A percentile compares a stretch with the other conserved stretches of the same genome.
phyloP scores from a whole-genome alignment of 169 alveolate genomes.

The Eimeria praecox region DNA sequence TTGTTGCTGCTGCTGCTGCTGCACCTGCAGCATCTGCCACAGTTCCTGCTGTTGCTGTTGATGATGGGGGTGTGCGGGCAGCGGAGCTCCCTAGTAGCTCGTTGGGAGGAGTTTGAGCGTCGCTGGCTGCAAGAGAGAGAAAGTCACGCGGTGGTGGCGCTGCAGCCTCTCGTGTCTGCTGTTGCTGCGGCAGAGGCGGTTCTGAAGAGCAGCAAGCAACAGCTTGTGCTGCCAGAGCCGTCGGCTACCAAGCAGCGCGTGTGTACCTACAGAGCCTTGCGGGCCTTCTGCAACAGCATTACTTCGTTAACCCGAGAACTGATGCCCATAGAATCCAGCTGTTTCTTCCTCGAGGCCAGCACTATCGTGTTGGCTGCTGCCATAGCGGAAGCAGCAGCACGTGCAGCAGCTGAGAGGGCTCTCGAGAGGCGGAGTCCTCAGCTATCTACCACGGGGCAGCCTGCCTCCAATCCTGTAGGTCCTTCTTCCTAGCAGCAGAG shows the following conservation, averaged over 20 bases:
- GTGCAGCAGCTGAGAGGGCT: constrained; percentile 46
- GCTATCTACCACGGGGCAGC: not conserved
- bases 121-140: constrained; percentile 71
- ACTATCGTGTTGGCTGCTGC: constrained; percentile 48
- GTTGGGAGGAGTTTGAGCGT: constrained; percentile 63
- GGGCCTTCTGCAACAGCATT: constrained; percentile 58
- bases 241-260: constrained; percentile 41
- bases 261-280: constrained; percentile 59
- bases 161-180: constrained; percentile 49
- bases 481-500: not conserved
- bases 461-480: not conserved
- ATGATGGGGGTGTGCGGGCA: not conserved
- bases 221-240: constrained; percentile 51
- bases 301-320: not conserved
- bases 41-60: not conserved
- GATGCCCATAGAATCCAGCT: constrained; percentile 46
- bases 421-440: constrained; percentile 31
- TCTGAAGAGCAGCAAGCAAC: constrained; percentile 63
- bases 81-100: constrained; percentile 42
- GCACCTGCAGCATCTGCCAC: not conserved
- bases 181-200: constrained; percentile 50
- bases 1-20: not conserved
- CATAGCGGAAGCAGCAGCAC: constrained; percentile 53
- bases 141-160: constrained; percentile 46
- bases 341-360: constrained; percentile 60